phyloP scores from a whole-genome alignment of 2,329 filamentous ascomycete genomes.

The Clonostachys sp. region DNA sequence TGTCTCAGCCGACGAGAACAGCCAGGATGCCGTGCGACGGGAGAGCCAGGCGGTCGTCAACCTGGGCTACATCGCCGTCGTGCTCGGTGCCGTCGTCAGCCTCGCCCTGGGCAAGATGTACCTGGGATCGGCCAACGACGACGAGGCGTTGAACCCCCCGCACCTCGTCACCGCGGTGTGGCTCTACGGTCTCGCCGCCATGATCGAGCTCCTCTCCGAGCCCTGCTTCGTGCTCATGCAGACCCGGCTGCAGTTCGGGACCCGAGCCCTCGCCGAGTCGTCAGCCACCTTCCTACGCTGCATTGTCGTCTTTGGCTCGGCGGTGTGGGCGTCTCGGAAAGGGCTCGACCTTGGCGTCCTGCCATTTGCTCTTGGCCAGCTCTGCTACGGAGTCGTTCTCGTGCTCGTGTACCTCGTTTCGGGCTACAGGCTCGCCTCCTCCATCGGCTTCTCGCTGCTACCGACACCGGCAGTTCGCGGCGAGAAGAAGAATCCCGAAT shows the following conservation, averaged over 20 bases:
- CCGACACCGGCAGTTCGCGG: slow-evolving; percentile 29
- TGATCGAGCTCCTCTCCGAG: slow-evolving; percentile 78
- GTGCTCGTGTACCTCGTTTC: slow-evolving; percentile 65
- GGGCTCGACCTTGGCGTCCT: slow-evolving; percentile 63
- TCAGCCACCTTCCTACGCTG: slow-evolving; percentile 75
- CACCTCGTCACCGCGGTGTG: slow-evolving; percentile 53
- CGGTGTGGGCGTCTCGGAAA: slow-evolving; percentile 53
- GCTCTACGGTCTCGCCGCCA: slow-evolving; percentile 51
- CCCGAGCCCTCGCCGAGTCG: slow-evolving; percentile 80
- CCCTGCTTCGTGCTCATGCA: slow-evolving; percentile 88
- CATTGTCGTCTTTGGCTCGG: slow-evolving; percentile 65
- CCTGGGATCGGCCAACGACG: slow-evolving; percentile 41
- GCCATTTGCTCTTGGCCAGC: slow-evolving; percentile 84
- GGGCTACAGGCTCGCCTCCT: slow-evolving; percentile 49
- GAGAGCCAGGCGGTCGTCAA: slow-evolving; percentile 79
- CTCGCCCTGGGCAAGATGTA: slow-evolving; percentile 65
- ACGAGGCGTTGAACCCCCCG: slow-evolving; percentile 50
- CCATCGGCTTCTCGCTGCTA: slow-evolving; percentile 66
- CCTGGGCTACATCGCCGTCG: slow-evolving; percentile 74
- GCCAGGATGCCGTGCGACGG: slow-evolving; percentile 8
- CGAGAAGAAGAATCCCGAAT: slow-evolving; percentile 20
- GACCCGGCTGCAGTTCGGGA: slow-evolving; percentile 72
- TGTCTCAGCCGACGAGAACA: slow-evolving; percentile 3
- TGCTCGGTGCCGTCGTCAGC: slow-evolving; percentile 62
- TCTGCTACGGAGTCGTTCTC: slow-evolving; percentile 68